phyloP scores from a whole-genome alignment of 306 rosid genomes.

The Dryas drummondii region DNA sequence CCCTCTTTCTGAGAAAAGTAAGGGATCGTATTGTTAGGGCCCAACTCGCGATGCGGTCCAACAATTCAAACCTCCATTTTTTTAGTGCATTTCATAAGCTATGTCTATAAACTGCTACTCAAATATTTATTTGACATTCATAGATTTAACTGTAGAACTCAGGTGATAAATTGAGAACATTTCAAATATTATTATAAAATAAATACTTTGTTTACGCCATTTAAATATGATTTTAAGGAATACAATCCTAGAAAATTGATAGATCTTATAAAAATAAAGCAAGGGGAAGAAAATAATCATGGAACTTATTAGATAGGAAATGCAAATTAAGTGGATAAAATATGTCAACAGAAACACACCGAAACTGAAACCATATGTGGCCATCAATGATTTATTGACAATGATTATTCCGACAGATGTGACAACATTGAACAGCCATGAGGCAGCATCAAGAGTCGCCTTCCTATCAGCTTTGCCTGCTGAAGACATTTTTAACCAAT shows the following conservation, averaged over 20 bases:
- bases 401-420: conserved; percentile 76
- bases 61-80: no score
- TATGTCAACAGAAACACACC: conserved; percentile 35
- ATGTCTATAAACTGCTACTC: not conserved
- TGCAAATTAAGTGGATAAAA: not conserved
- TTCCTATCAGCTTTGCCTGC: conserved; percentile 54
- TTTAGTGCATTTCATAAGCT: not conserved
- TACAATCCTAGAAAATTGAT: not conserved
- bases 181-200: not conserved
- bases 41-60: no score
- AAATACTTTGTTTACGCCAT: not conserved
- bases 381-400: conserved; percentile 74
- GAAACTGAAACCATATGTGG: conserved; percentile 66
- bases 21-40: no score
- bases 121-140: not conserved
- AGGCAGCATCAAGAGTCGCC: conserved; percentile 54
- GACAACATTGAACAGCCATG: conserved; percentile 81
- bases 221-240: not conserved
- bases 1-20: no score
- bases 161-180: not conserved
- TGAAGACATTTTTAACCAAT: conserved; percentile 45
- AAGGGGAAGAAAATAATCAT: not conserved
- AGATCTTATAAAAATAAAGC: not conserved
- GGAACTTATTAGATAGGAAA: not conserved
- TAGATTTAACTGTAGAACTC: not conserved